Evolutionary conservation across 768 basidiomycete genomes (phyloP).

Genomic region (Lactifluus pinguis): DNA sequence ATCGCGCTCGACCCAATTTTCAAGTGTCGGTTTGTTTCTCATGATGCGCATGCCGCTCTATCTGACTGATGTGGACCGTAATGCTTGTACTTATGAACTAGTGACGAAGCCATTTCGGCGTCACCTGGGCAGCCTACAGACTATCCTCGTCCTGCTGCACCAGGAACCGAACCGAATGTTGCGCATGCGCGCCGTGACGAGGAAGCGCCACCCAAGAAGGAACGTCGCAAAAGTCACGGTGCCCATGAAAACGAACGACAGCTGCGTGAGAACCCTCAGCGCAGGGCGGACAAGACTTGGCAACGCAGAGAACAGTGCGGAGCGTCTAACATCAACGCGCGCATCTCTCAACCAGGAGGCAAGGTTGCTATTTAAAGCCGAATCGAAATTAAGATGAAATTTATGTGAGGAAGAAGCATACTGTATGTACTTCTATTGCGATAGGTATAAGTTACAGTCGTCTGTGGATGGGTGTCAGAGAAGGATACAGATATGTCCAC

Average conservation of each 20-base stretch:
- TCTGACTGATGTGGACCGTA: neutral
- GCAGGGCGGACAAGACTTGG: constrained; percentile 16
- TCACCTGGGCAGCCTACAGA: constrained; percentile 18
- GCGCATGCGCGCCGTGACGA: constrained; percentile 13
- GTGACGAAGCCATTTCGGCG: constrained; percentile 1
- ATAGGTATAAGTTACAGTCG: neutral
- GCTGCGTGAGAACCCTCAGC: constrained; percentile 16
- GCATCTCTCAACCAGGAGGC: constrained; percentile 53
- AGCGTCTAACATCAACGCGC: constrained; percentile 28
- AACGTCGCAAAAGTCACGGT: constrained; percentile 14
- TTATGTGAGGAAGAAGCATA: neutral
- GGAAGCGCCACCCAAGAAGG: constrained; percentile 12
- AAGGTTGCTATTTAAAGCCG: constrained; percentile 30
- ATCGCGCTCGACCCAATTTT: constrained; percentile 2
- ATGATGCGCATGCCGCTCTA: neutral
- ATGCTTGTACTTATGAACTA: neutral
- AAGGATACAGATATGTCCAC: neutral
- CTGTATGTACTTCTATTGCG: neutral
- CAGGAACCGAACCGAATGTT: constrained; percentile 1
- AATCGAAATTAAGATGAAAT: neutral
- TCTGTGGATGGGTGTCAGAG: neutral
- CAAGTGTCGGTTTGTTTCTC: constrained; percentile 13
- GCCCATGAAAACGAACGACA: constrained; percentile 16
- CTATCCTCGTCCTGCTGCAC: constrained; percentile 18
- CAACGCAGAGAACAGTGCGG: constrained; percentile 9